Base-by-base conservation (phyloP, 2,329 filamentous ascomycete genomes). In the Fusarium sp. region DNA sequence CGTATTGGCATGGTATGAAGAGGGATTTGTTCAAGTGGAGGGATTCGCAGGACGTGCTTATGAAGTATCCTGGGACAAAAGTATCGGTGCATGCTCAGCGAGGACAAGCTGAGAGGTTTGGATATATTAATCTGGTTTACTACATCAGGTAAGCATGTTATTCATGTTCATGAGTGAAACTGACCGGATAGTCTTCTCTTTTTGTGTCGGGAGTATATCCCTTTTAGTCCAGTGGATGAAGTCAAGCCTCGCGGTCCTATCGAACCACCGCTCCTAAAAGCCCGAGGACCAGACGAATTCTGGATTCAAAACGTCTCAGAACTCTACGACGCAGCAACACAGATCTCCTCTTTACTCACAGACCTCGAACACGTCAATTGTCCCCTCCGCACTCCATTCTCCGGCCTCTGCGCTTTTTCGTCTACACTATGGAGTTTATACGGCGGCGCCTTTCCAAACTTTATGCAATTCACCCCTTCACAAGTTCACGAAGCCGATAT, bases 41-140 rank as follows among this genome's bases (percentile, higher is more conserved):
- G 22, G 58, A 59, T 1, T 71, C 64, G 9, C 69, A 75, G 10
- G 48, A 61, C 27, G 7, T 16, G 0, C 14, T 70, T 11, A 57
- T 76, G n/a, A 73, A 45, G 7, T 76, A 75, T 30, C 74, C 74
- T 7, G 69, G 57, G 5, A 71, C 72, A 0, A 75, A 69, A 1
- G 67, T 71, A 0, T 74, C 72, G 0, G 67, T 72, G 4, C 74
- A 75, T 55, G 71, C 74, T 3, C 74, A 75, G 44, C 48, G 72
- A 3, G 70, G 73, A 18, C 74, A 75, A 5, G 74, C 70, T 2
- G 74, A 76, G 52, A 66, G 57, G 14, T 76, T 75, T 34, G 74
- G 72, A 3, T 73, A 74, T 16, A 60, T 76, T 24, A 75, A 75
- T 29, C 24, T 76, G 10, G 69, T 76, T 0, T 76, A 75, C 61